Evolutionary conservation across 2,329 filamentous ascomycete species (phyloP), one percentile per base, ranked within the genome.

Genomic region (Epichloe bromicola): DNA sequence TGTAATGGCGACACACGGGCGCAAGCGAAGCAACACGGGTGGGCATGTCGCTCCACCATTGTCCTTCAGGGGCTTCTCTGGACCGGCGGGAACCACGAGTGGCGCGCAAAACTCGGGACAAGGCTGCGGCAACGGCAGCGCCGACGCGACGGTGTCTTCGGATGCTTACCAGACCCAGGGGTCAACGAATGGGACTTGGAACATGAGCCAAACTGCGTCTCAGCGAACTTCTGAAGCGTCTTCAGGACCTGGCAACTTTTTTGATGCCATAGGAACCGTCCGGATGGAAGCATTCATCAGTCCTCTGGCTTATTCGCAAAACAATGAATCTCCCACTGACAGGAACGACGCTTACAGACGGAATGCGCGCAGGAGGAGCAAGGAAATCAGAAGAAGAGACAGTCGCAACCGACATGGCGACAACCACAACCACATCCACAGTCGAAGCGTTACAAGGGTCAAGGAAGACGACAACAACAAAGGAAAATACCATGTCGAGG

Each of bases 281-380:
- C 82, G 93, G 30, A 97, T 98, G 91, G 91, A 97, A 66, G 93
- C 93, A 0, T 98, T 97, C 65, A 94, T 98, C 58, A 81, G 74
- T 58, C 80, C 80, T 0, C 64, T 83, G 11, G 71, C 76, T 1
- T 71, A 74, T 54, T 69, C 69, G 2, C 68, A 70, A 30, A 69
- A 74, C 49, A 68, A 70, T 12, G 73, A 76, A 12, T 65, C 70
- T 41, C 68, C 71, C 0, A 70, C 74, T 50, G 75, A 78, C 55
- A 64, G 69, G 20, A 75, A 78, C 23, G 75, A 79, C 55, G 67
- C 71, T 54, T 26, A 30, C 34, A 67, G 70, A 48, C 69, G 72
- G 45, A 64, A 69, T 5, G 69, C 70, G 4, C 69, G 78, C 10
- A 66, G 76, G 52, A 68, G 76, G 37, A 81, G 75, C 63, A 80